These are phyloP conservation scores for Podaxis rugospora DNA, from an alignment of 768 basidiomycete genomes.

Conservation along the genomic window DNA sequence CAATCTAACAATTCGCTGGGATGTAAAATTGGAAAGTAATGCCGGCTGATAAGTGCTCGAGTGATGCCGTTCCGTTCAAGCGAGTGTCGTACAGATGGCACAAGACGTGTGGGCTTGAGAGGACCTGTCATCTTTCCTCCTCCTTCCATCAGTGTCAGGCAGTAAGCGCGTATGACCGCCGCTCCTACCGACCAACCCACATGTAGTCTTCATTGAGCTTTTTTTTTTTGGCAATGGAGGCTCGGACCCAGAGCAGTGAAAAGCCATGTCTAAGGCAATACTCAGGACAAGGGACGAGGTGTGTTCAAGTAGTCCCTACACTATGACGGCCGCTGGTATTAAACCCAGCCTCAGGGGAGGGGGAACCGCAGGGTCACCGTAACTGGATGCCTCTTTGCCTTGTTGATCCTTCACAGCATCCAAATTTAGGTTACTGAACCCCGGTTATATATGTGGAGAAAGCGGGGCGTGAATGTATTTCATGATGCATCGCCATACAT, in stretches of 20 bases:
- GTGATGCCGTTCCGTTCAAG: not conserved
- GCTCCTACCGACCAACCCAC: too few species aligned
- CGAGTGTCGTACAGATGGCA: not conserved
- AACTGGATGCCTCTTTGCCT: not conserved
- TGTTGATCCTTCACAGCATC: not conserved
- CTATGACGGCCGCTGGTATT: not conserved
- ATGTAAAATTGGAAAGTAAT: not conserved
- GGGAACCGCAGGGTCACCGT: not conserved
- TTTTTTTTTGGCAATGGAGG: not conserved
- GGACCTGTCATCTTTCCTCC: not conserved
- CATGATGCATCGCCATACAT: not conserved
- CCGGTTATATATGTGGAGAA: not conserved
- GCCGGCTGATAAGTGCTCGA: not conserved
- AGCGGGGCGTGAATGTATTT: not conserved
- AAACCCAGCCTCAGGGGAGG: not conserved
- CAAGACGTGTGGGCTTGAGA: not conserved
- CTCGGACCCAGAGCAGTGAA: not conserved
- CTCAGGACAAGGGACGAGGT: not conserved
- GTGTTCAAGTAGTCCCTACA: not conserved
- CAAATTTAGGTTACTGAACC: not conserved
- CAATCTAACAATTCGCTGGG: not conserved
- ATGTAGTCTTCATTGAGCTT: not conserved
- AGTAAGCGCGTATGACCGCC: too few species aligned
- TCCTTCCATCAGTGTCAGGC: too few species aligned
- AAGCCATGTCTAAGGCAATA: not conserved